Percentiles rank a stretch among this genome's conserved stretches.
Evolutionary conservation across 768 basidiomycete genomes (phyloP).

Genomic region (Rhizopogon vesiculosus): DNA sequence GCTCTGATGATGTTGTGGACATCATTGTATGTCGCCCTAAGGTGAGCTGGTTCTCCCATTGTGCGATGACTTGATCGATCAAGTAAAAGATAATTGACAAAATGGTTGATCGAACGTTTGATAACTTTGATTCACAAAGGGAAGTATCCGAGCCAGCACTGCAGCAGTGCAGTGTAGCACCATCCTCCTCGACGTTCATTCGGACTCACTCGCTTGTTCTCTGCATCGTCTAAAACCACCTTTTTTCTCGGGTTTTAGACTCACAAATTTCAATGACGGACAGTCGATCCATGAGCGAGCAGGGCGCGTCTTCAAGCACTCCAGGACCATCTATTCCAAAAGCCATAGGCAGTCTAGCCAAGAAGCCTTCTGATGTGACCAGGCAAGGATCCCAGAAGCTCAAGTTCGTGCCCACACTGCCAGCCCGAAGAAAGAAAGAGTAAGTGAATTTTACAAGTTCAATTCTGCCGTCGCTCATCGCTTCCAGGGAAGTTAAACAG

Average conservation of each 20-base stretch:
- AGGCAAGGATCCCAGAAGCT: conserved; percentile 71
- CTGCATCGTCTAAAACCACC: no score
- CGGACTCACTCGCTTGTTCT: no score
- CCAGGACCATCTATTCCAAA: conserved; percentile 37
- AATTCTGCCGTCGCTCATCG: conserved; percentile 10
- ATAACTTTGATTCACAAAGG: no score
- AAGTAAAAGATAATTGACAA: neutral
- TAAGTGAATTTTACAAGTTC: conserved; percentile 17
- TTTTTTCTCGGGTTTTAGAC: conserved; percentile 8
- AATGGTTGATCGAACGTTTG: no score
- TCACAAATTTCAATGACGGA: conserved; percentile 3
- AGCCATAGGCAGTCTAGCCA: conserved; percentile 74
- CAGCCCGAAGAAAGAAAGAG: conserved; percentile 76
- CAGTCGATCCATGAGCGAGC: neutral
- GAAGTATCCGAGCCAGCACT: no score
- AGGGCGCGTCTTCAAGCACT: neutral
- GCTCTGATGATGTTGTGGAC: conserved; percentile 84
- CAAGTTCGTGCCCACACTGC: conserved; percentile 77
- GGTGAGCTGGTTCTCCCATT: conserved; percentile 49
- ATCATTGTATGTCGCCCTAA: conserved; percentile 84
- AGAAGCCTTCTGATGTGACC: conserved; percentile 65
- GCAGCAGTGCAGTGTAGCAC: no score
- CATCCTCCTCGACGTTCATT: no score
- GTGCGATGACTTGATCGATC: conserved; percentile 1
- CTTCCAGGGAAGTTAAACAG: conserved; percentile 56